These are phyloP conservation scores for Candida sp. DNA, from an alignment of 1,139 yeast genomes.

Conservation along the genomic window DNA sequence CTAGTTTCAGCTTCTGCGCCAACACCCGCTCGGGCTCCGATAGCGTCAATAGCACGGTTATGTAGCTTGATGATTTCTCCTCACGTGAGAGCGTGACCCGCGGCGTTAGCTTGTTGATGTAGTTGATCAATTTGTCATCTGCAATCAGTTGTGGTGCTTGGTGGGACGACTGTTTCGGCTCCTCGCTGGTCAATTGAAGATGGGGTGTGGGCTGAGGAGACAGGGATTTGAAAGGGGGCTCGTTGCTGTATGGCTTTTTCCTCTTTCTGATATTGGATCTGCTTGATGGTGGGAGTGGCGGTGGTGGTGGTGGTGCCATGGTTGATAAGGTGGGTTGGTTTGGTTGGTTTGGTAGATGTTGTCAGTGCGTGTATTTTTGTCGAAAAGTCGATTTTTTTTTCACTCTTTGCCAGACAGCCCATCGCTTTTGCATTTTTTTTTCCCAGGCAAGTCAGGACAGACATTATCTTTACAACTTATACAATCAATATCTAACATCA, in stretches of 20 bases:
- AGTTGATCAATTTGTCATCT: conserved; percentile 13
- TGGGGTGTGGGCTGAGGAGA: background rate
- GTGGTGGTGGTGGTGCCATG: conserved; percentile 5
- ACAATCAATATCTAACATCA: background rate
- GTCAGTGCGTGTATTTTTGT: conserved; percentile 3
- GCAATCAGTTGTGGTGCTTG: conserved; percentile 7
- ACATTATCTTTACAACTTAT: too few species aligned
- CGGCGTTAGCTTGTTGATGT: conserved; percentile 12
- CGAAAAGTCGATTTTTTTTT: conserved; percentile 10
- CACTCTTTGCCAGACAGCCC: background rate
- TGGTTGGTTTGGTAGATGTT: background rate
- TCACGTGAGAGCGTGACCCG: conserved; percentile 3
- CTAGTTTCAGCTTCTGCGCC: conserved; percentile 11
- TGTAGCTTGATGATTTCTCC: conserved; percentile 1
- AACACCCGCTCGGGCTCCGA: conserved; percentile 25
- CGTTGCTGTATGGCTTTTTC: conserved; percentile 1
- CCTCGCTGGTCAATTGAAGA: conserved; percentile 3
- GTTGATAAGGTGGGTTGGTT: background rate
- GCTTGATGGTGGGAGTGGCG: background rate
- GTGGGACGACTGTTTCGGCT: background rate
- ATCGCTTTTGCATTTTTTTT: conserved; percentile 7
- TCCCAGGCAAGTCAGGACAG: background rate
- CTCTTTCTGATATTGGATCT: conserved; percentile 4
- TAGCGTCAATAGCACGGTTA: conserved; percentile 23
- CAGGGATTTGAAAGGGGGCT: conserved; percentile 3